Evolutionary conservation across 148 eudicot genomes (phyloP).

Genomic region (Persicaria maculosa): DNA sequence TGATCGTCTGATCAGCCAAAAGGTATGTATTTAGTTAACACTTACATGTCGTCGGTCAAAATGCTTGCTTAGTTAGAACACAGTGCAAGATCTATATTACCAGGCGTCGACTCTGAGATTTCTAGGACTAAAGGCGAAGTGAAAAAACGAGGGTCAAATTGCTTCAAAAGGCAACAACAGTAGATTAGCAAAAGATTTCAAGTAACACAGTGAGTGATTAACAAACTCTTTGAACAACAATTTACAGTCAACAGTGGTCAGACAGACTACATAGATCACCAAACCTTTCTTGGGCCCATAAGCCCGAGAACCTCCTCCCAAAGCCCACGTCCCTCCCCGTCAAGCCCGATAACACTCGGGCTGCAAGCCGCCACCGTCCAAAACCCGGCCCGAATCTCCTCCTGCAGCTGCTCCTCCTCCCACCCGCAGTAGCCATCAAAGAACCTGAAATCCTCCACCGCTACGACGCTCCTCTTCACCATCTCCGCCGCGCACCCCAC

Average conservation of each 20-base stretch:
- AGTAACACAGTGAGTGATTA: background rate
- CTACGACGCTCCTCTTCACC: slow-evolving; percentile 75
- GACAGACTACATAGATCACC: slow-evolving; percentile 25
- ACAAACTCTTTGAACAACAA: background rate
- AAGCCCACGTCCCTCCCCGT: slow-evolving; percentile 51
- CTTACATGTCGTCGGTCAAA: too few relatives aligned
- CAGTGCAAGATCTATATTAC: too few relatives aligned
- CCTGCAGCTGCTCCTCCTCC: slow-evolving; percentile 70
- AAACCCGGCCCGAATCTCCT: slow-evolving; percentile 71
- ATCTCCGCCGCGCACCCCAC: slow-evolving; percentile 79
- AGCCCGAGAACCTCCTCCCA: slow-evolving; percentile 87
- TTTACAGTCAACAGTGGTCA: background rate
- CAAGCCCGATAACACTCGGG: slow-evolving; percentile 54
- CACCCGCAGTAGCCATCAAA: slow-evolving; percentile 96
- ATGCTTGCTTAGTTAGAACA: too few relatives aligned
- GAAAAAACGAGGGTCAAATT: too few relatives aligned
- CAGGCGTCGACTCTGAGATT: too few relatives aligned
- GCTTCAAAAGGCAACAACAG: background rate
- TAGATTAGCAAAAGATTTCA: background rate
- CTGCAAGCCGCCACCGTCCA: slow-evolving; percentile 90
- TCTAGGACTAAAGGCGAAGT: too few relatives aligned
- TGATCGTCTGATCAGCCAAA: too few relatives aligned
- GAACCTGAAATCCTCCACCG: slow-evolving; percentile 56
- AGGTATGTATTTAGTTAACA: too few relatives aligned
- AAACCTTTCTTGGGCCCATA: slow-evolving; percentile 55